phyloP scores from a whole-genome alignment of 805 yeast species.

The Limtongozyma cylindracea region DNA sequence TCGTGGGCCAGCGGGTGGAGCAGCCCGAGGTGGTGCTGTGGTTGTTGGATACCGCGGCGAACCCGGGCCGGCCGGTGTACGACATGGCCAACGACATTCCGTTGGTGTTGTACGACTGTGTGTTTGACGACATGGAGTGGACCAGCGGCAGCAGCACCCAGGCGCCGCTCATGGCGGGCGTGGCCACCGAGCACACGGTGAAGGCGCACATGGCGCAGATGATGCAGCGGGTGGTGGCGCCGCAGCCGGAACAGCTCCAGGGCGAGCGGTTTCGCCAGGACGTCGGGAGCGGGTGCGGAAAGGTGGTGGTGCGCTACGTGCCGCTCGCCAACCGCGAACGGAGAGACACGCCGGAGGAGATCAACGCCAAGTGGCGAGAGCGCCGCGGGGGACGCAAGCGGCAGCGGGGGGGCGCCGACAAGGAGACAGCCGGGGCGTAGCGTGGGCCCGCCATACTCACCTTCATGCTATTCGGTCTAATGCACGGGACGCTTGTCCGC shows the following conservation, averaged over 20 bases:
- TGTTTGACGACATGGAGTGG: constrained; percentile 55
- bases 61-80: constrained; percentile 51
- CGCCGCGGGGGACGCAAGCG: too few relatives aligned
- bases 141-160: constrained; percentile 5
- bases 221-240: constrained; percentile 11
- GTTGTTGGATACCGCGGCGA: constrained; percentile 27
- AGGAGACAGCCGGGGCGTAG: too few relatives aligned
- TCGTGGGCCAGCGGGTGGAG: constrained; percentile 65
- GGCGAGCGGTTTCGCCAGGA: not conserved
- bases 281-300: constrained; percentile 2
- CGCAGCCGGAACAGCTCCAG: not conserved
- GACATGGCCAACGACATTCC: constrained; percentile 86
- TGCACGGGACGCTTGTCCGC: too few relatives aligned
- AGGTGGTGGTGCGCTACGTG: constrained; percentile 3
- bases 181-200: constrained; percentile 28
- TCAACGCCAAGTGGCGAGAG: too few relatives aligned
- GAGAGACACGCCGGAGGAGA: too few relatives aligned
- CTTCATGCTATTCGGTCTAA: too few relatives aligned
- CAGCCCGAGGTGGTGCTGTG: constrained; percentile 25
- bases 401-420: too few relatives aligned
- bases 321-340: too few relatives aligned
- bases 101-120: constrained; percentile 66
- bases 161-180: constrained; percentile 14
- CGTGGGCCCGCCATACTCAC: too few relatives aligned
- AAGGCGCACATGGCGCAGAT: constrained; percentile 26